phyloP scores from a whole-genome alignment of 163 green algal genomes.

The Volvox carteri region DNA sequence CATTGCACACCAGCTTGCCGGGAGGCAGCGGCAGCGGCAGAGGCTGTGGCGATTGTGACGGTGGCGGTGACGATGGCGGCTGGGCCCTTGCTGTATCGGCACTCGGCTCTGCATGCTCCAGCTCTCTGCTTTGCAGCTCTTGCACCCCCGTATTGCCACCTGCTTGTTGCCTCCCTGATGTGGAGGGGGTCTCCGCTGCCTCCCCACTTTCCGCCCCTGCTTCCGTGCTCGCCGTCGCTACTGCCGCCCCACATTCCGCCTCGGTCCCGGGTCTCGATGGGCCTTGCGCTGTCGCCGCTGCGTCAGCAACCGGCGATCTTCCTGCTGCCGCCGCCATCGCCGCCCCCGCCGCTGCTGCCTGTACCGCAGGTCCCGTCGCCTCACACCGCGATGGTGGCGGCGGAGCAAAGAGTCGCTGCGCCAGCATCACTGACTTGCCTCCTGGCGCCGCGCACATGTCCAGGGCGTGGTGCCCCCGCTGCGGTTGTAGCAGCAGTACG shows the following conservation, averaged over 20 bases:
- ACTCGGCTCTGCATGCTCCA: neutral
- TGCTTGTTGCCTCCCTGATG: too few relatives aligned
- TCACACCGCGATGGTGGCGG: neutral
- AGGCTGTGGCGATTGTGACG: neutral
- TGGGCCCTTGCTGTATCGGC: neutral
- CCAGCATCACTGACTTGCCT: conserved; percentile 83
- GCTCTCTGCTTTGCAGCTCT: neutral
- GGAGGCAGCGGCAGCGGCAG: conserved; percentile 8
- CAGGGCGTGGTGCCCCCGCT: conserved; percentile 76
- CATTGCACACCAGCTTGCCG: conserved; percentile 59
- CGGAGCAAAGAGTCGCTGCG: conserved; percentile 60
- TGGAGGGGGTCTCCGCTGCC: neutral
- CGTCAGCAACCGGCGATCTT: neutral
- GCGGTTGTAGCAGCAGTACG: conserved; percentile 76
- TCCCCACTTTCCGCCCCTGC: neutral
- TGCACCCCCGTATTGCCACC: too few relatives aligned
- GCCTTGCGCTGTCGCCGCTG: neutral
- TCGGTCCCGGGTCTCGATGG: too few relatives aligned
- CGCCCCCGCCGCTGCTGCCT: neutral
- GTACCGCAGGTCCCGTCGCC: conserved; percentile 20
- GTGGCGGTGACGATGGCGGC: neutral
- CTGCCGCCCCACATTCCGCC: neutral
- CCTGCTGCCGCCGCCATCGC: neutral
- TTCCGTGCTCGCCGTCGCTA: too few relatives aligned
- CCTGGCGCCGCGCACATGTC: conserved; percentile 88